A percentile compares a stretch with the other conserved stretches of the same genome.
These are phyloP conservation scores for Pyrenochaeta sp. DNA, from an alignment of 2,329 filamentous ascomycete genomes.

Conservation along the genomic window DNA sequence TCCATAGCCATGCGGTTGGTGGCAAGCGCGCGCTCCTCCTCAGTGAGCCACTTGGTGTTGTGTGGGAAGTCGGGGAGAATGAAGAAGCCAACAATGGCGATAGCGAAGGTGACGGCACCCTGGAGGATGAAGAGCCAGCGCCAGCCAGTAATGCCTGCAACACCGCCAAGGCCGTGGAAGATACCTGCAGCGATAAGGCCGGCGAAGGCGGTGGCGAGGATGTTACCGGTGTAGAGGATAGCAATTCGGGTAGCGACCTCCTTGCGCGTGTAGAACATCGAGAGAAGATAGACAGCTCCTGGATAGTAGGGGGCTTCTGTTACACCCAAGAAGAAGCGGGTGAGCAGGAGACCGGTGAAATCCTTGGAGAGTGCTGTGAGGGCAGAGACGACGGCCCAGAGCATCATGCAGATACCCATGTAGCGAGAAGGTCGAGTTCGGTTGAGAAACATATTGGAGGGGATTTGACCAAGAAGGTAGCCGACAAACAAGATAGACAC, in stretches of 20 bases:
- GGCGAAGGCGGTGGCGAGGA: slow-evolving; percentile 52
- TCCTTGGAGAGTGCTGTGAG: slow-evolving; percentile 53
- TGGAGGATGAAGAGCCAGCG: slow-evolving; percentile 41
- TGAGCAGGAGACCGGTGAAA: slow-evolving; percentile 53
- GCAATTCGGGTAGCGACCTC: slow-evolving; percentile 61
- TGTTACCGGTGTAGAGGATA: slow-evolving; percentile 50
- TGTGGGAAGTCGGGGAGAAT: slow-evolving; percentile 50
- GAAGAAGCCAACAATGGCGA: slow-evolving; percentile 48
- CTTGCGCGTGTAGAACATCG: slow-evolving; percentile 48
- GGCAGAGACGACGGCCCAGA: slow-evolving; percentile 53
- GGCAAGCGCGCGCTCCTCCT: slow-evolving; percentile 53
- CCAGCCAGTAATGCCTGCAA: slow-evolving; percentile 33
- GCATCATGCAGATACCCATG: slow-evolving; percentile 44
- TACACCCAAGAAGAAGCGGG: slow-evolving; percentile 54
- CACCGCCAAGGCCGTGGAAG: slow-evolving; percentile 34
- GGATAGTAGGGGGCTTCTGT: slow-evolving; percentile 51
- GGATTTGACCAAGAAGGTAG: slow-evolving; percentile 46
- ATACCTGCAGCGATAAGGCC: slow-evolving; percentile 52
- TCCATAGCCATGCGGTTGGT: slow-evolving; percentile 53
- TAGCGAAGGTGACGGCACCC: slow-evolving; percentile 39
- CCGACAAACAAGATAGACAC: slow-evolving; percentile 37
- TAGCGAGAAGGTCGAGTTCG: slow-evolving; percentile 35
- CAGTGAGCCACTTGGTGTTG: slow-evolving; percentile 55
- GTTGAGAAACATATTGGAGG: slow-evolving; percentile 48
- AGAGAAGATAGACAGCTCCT: slow-evolving; percentile 47